Conservation (phyloP, 805 yeast species). For the Saccharomycopsis javanensis region DNA sequence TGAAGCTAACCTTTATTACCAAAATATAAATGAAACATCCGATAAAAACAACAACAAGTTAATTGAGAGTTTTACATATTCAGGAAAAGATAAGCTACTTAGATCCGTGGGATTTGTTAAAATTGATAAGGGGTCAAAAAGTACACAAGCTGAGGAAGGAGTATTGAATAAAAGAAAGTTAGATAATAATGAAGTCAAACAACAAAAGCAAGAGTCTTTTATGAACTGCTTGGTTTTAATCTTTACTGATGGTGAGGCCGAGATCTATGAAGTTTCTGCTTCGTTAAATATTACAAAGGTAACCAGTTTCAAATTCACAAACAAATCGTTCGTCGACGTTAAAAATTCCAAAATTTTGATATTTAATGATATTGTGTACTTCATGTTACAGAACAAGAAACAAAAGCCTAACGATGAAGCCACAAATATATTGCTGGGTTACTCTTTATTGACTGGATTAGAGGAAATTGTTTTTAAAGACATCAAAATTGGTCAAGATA, state of each 20-base stretch:
- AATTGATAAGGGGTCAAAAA: not conserved
- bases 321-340: not conserved
- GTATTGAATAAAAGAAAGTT: conserved; percentile 10
- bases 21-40: not conserved
- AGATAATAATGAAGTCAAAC: not conserved
- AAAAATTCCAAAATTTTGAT: not conserved
- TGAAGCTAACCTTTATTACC: conserved; percentile 3
- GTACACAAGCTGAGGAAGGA: not conserved
- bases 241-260: not conserved
- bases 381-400: not conserved
- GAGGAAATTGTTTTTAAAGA: not conserved
- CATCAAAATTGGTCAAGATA: not conserved
- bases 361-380: not conserved
- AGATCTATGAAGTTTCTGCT: not conserved
- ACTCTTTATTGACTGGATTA: not conserved
- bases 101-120: conserved; percentile 5
- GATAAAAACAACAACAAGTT: not conserved
- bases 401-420: not conserved
- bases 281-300: not conserved
- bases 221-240: not conserved
- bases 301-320: not conserved
- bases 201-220: not conserved
- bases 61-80: not conserved
- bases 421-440: not conserved
- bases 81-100: conserved; percentile 1